Percentiles rank a stretch among this genome's conserved stretches.
Conservation (phyloP, 2,329 filamentous ascomycete species). For the Trichoderma simmonsii region DNA sequence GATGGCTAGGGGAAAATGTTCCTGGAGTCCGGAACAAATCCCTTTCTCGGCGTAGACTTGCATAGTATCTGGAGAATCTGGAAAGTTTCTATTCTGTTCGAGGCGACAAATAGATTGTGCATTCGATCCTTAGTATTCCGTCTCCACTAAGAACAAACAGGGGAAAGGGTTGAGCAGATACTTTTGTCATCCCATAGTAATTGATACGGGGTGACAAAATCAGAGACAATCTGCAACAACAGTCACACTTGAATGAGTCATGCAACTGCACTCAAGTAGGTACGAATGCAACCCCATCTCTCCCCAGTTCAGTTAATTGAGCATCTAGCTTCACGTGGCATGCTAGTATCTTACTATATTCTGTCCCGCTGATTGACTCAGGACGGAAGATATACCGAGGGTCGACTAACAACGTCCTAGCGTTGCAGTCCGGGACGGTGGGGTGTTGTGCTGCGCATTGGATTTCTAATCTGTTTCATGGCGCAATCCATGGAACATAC, state of each 20-base stretch:
- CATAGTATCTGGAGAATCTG: not conserved
- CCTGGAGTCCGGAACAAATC: not conserved
- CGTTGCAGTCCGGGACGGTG: not conserved
- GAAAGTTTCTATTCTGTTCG: not conserved
- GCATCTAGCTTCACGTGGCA: not conserved
- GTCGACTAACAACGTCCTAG: not conserved
- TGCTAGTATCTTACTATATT: not conserved
- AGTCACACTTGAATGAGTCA: not conserved
- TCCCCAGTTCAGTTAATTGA: not conserved
- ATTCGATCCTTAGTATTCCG: not conserved
- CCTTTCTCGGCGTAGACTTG: not conserved
- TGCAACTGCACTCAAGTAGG: not conserved
- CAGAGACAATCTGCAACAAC: not conserved
- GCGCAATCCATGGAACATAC: not conserved
- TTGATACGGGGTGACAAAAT: not conserved
- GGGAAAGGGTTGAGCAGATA: not conserved
- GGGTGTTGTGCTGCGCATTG: not conserved
- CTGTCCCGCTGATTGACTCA: not conserved
- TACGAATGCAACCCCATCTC: not conserved
- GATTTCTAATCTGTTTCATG: constrained; percentile 6
- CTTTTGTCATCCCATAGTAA: not conserved
- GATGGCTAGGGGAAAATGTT: not conserved
- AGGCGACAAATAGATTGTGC: not conserved
- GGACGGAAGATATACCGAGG: not conserved
- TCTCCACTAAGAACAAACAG: not conserved